These are phyloP conservation scores for Blastobotrys petasosporus DNA, from an alignment of 1,139 yeast species.

Conservation along the genomic window DNA sequence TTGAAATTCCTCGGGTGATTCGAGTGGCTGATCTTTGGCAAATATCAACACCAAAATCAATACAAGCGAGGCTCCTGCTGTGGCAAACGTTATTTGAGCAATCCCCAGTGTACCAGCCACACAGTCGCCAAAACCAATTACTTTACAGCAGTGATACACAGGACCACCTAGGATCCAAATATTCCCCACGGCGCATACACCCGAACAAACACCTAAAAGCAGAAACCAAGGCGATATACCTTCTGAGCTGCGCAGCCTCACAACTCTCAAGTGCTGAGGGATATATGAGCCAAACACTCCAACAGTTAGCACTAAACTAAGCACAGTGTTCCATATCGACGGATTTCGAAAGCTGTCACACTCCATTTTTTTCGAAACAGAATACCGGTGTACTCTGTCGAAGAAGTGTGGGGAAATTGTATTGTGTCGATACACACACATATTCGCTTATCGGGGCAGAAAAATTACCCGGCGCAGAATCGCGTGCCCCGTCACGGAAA, in stretches of 20 bases:
- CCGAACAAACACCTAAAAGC: slow-evolving; percentile 66
- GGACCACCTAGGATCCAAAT: slow-evolving; percentile 51
- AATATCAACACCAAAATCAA: slow-evolving; percentile 20
- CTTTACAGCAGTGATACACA: slow-evolving; percentile 35
- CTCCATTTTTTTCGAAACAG: slow-evolving; percentile 1
- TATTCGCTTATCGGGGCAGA: not conserved
- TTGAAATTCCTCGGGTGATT: slow-evolving; percentile 24
- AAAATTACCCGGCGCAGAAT: not conserved
- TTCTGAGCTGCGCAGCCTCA: slow-evolving; percentile 58
- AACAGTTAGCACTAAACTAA: slow-evolving; percentile 50
- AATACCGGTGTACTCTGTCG: not conserved
- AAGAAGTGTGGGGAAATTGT: not conserved
- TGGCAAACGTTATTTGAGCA: slow-evolving; percentile 57
- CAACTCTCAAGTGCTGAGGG: slow-evolving; percentile 68
- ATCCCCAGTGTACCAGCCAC: slow-evolving; percentile 63
- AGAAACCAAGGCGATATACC: slow-evolving; percentile 74
- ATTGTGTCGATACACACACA: not conserved
- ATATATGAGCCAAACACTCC: slow-evolving; percentile 71
- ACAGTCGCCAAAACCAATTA: slow-evolving; percentile 48
- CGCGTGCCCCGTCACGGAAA: too few species aligned
- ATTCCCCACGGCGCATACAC: slow-evolving; percentile 64
- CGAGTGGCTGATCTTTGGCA: slow-evolving; percentile 16
- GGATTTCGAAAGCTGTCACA: slow-evolving; percentile 20
- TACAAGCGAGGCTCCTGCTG: slow-evolving; percentile 56
- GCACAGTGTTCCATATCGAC: slow-evolving; percentile 37